Evolutionary conservation across 768 basidiomycete species (phyloP).

Genomic region (Tulasnella sp.): DNA sequence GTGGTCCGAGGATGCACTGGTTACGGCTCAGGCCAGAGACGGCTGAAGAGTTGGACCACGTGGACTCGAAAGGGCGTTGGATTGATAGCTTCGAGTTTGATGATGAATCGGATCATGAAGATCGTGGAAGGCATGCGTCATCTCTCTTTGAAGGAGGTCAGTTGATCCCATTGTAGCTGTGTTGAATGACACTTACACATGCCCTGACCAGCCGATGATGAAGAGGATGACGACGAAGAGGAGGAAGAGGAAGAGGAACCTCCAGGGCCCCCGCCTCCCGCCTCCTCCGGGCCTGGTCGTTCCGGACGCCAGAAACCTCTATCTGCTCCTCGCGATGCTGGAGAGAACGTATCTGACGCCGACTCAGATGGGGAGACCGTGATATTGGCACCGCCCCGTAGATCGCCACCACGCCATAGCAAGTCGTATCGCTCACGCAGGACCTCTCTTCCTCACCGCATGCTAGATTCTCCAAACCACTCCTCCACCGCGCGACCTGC

Average conservation of each 20-base stretch:
- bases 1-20: slow-evolving; percentile 97
- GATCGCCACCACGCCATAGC: neutral
- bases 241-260: slow-evolving; percentile 35
- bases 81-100: slow-evolving; percentile 44
- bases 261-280: slow-evolving; percentile 5
- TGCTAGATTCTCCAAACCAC: neutral
- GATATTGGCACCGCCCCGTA: neutral
- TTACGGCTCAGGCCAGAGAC: slow-evolving; percentile 75
- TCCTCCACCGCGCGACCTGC: neutral
- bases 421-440: slow-evolving; percentile 5
- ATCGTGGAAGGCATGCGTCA: slow-evolving; percentile 8
- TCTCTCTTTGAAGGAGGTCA: slow-evolving; percentile 14
- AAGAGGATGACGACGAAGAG: slow-evolving; percentile 44
- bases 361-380: slow-evolving; percentile 2
- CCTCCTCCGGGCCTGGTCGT: neutral
- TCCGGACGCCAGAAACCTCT: slow-evolving; percentile 3
- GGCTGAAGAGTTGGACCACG: slow-evolving; percentile 67
- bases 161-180: neutral
- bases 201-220: slow-evolving; percentile 36
- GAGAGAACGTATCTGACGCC: neutral
- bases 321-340: neutral
- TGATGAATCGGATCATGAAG: slow-evolving; percentile 35
- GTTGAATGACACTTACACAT: slow-evolving; percentile 19
- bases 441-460: neutral
- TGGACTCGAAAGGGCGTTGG: slow-evolving; percentile 89